Percentiles rank a stretch among this genome's conserved stretches.
Evolutionary conservation across 208 protist species (phyloP).

Genomic region (Trypanosoma cruzi): DNA sequence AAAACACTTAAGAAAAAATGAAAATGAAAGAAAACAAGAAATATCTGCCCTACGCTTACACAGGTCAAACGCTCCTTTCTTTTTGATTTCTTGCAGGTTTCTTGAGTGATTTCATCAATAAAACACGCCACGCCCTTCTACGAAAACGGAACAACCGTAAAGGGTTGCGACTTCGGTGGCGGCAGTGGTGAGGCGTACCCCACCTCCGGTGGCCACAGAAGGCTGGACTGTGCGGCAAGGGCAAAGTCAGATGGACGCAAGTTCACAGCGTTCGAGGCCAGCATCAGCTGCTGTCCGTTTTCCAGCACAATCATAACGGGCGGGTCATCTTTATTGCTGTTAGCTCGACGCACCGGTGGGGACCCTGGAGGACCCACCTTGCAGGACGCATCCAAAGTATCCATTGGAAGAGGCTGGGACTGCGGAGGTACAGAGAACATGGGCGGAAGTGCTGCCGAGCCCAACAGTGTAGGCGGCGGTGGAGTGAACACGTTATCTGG

Average conservation of each 20-base stretch:
- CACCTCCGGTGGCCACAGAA: not conserved
- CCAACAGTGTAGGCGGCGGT: not conserved
- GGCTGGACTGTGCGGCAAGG: not conserved
- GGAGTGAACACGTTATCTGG: conserved; percentile 1
- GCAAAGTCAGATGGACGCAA: conserved; percentile 7
- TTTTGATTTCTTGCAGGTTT: no score
- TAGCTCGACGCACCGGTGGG: not conserved
- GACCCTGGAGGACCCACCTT: not conserved
- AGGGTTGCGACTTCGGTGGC: not conserved
- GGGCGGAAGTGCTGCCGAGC: not conserved
- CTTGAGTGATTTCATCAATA: no score
- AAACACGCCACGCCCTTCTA: no score
- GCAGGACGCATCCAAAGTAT: not conserved
- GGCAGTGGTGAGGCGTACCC: not conserved
- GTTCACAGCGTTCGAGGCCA: conserved; percentile 20
- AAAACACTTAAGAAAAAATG: no score
- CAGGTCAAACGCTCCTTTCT: no score
- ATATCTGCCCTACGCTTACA: no score
- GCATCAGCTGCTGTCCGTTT: conserved; percentile 14
- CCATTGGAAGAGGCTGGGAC: not conserved
- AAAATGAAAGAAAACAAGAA: no score
- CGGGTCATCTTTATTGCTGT: not conserved
- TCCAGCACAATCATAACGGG: conserved; percentile 9
- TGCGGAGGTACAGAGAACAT: not conserved
- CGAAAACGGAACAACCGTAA: not conserved